These are phyloP conservation scores for Wickerhamiella shivajii DNA, from an alignment of 805 yeast species.

Conservation along the genomic window DNA sequence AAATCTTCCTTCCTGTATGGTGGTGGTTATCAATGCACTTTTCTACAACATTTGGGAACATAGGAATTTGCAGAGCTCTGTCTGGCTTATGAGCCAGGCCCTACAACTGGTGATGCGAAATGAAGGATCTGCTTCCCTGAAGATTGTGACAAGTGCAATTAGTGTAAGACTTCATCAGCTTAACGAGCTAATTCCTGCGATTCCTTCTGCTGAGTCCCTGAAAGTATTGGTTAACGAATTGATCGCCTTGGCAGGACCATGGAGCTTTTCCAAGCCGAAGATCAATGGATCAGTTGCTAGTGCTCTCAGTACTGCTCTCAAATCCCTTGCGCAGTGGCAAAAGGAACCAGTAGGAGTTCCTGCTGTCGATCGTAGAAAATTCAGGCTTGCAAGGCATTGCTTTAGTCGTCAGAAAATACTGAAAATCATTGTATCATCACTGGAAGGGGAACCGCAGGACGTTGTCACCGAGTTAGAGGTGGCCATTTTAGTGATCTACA, in stretches of 20 bases:
- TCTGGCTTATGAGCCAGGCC: not conserved
- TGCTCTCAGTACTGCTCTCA: constrained; percentile 1
- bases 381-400: constrained; percentile 1
- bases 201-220: not conserved
- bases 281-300: constrained; percentile 3
- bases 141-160: not conserved
- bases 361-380: not conserved
- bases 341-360: constrained; percentile 5
- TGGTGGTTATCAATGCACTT: constrained; percentile 40
- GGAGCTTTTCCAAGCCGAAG: constrained; percentile 2
- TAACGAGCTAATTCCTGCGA: not conserved
- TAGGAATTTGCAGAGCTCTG: not conserved
- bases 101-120: not conserved
- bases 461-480: constrained; percentile 4
- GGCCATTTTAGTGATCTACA: constrained; percentile 7
- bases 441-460: not conserved
- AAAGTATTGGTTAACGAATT: not conserved
- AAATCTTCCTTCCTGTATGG: constrained; percentile 42
- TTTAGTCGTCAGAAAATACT: constrained; percentile 5
- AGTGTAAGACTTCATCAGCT: not conserved
- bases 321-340: constrained; percentile 7
- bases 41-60: constrained; percentile 29
- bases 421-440: not conserved
- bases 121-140: not conserved
- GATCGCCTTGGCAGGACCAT: not conserved